Evolutionary conservation across 495 filamentous ascomycete species (phyloP).

Genomic region (Ascodesmis nigricans): DNA sequence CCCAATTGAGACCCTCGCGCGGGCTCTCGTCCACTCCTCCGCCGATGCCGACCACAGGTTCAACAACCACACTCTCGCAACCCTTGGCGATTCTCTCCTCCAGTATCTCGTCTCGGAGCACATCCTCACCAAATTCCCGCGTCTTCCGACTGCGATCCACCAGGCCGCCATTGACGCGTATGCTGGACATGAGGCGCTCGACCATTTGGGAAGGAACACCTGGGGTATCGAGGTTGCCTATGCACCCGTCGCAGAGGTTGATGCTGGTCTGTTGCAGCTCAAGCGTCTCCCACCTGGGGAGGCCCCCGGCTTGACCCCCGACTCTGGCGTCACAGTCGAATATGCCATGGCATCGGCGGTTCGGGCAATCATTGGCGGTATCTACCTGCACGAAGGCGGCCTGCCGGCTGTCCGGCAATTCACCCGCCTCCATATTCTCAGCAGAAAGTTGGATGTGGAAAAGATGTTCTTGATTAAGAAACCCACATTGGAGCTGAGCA

Average conservation of each 20-base stretch:
- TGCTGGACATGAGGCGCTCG: slow-evolving; percentile 46
- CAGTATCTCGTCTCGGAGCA: slow-evolving; percentile 72
- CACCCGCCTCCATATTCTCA: slow-evolving; percentile 59
- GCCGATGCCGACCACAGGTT: slow-evolving; percentile 53
- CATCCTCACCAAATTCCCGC: slow-evolving; percentile 68
- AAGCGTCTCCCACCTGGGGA: slow-evolving; percentile 34
- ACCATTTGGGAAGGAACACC: slow-evolving; percentile 44
- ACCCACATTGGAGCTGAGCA: slow-evolving; percentile 56
- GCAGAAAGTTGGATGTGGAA: slow-evolving; percentile 51
- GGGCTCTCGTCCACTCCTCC: slow-evolving; percentile 62
- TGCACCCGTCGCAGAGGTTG: slow-evolving; percentile 69
- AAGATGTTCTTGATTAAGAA: slow-evolving; percentile 60
- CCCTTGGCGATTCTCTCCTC: slow-evolving; percentile 61
- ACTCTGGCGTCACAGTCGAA: slow-evolving; percentile 12
- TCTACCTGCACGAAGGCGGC: slow-evolving; percentile 59
- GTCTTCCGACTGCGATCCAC: slow-evolving; percentile 61
- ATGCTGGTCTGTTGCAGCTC: slow-evolving; percentile 82
- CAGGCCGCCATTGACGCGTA: slow-evolving; percentile 69
- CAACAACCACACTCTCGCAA: slow-evolving; percentile 63
- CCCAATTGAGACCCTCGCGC: slow-evolving; percentile 65
- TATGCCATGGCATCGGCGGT: slow-evolving; percentile 41
- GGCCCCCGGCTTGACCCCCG: slow-evolving; percentile 7
- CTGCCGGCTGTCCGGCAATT: slow-evolving; percentile 51
- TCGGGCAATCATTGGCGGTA: slow-evolving; percentile 54
- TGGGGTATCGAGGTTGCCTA: slow-evolving; percentile 82